Evolutionary conservation across 1,284 basidiomycete species (phyloP), one percentile per base, ranked within the genome.

Genomic region (Stygiomarasmius scandens): DNA sequence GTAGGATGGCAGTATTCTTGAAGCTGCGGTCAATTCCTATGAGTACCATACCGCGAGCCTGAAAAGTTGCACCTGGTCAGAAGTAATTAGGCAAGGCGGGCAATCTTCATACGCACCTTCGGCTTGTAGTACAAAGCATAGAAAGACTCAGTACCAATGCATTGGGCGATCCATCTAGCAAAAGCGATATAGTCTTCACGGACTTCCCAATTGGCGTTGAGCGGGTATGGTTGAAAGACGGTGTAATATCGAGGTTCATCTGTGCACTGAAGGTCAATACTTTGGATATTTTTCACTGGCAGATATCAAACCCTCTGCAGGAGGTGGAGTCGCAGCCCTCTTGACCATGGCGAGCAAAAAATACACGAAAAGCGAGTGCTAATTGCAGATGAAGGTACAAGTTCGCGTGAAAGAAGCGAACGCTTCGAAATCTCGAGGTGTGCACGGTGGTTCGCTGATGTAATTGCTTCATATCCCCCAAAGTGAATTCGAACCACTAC

Each of bases 1-100:
- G 75, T 2, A 91, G 66, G 41, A 76, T 54, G 0, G 64, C 52
- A 49, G 69, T 76, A 0, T 67, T 61, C 8, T 57, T 61, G 43
- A 69, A 76, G 5, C 60, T 61, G 53, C 79, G 77, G 23, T 71
- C 71, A 53, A 90, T 69, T 58, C 89, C 86, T 47, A 90, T 74
- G 32, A 90, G 74, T 34, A 90, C 79, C 75, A 84, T 86, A 43
- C 80, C 84, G n/a, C 81, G 78, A 1, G 86, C 78, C 87, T 89
- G 34, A 48, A n/a, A 47, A 27, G 11, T 51, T 20, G 24, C 41
- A 9, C 6, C 27, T 11, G 8, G n/a, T 8, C 11, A 34, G 24
- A 34, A 41, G 3, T 19, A 38, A n/a, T 29, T 1, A 43, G 5
- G 12, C 45, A 52, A 57, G 6, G 49, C 16, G 32, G n/a, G n/a